Evolutionary conservation across 148 eudicot genomes (phyloP), one percentile per base, ranked within the genome.

Genomic region (Simmondsia chinensis): DNA sequence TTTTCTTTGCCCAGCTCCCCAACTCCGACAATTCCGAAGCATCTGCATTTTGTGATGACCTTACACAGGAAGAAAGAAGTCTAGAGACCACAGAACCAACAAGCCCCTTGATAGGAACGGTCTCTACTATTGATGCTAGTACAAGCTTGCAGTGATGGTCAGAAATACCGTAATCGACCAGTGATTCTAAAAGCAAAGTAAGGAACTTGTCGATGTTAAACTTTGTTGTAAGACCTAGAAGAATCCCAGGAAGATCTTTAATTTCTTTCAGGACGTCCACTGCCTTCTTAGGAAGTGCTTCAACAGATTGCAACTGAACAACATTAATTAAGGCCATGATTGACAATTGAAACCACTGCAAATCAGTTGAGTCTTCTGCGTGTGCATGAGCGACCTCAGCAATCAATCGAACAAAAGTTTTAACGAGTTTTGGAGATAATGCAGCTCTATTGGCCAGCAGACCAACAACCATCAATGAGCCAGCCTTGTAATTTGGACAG

Each of bases 141-240:
- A 69, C 40, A 39, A 18, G 52, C 42, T 51, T 73, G 66, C 80
- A 79, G 3, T 9, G 33, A 42, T 64, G 49, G 55, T 91, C 95
- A 20, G 72, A 63, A 23, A 29, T 43, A 68, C 97, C 82, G 63
- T 57, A 65, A 59, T 79, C 79, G 29, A 85, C 37, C 32, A 91
- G 66, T 25, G 99, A 82, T 40, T 74, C 78, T 68, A 82, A 59
- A 36, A 91, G 71, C 40, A 74, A 50, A 18, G 48, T 34, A 51
- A 91, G 39, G 67, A 91, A 91, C 41, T 57, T 74, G 39, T 91
- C 99, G 26, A 77, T 72, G 34, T 82, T 79, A 69, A 85, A 91
- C 60, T 77, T 87, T 39, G 60, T 56, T 21, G 74, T 64, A 65
- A 91, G 48, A 33, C 65, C 77, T 39, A 44, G 52, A 43, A 85